phyloP scores from a whole-genome alignment of 2,329 filamentous ascomycete species.

The Penicillium sp. region DNA sequence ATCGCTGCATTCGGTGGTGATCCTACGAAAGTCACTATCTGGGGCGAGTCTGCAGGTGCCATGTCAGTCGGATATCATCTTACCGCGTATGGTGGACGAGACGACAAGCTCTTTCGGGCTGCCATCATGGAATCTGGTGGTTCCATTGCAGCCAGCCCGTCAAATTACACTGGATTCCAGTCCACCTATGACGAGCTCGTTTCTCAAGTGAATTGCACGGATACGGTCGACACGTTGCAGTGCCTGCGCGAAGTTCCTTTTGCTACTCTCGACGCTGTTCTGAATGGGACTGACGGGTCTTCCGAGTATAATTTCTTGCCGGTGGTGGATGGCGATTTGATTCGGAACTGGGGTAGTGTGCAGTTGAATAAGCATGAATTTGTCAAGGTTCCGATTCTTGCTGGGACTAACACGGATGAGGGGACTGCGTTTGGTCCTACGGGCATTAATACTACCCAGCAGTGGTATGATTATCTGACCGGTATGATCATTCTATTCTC shows the following conservation, averaged over 20 bases:
- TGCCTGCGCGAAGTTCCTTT: slow-evolving; percentile 66
- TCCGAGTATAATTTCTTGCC: slow-evolving; percentile 40
- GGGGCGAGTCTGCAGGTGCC: slow-evolving; percentile 60
- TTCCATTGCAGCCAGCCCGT: slow-evolving; percentile 47
- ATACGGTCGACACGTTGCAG: slow-evolving; percentile 57
- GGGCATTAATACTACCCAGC: slow-evolving; percentile 56
- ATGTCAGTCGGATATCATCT: slow-evolving; percentile 53
- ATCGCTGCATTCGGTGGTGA: slow-evolving; percentile 38
- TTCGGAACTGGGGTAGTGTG: slow-evolving; percentile 53
- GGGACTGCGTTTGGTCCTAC: slow-evolving; percentile 57
- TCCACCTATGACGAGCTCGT: slow-evolving; percentile 64
- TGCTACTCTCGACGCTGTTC: slow-evolving; percentile 55
- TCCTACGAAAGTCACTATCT: slow-evolving; percentile 42
- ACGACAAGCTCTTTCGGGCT: slow-evolving; percentile 56
- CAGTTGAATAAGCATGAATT: slow-evolving; percentile 61
- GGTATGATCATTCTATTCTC: slow-evolving; percentile 9
- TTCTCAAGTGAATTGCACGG: slow-evolving; percentile 58
- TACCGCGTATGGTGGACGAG: slow-evolving; percentile 54
- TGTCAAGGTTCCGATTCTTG: slow-evolving; percentile 63
- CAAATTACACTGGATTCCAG: slow-evolving; percentile 39
- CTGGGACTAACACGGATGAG: slow-evolving; percentile 67
- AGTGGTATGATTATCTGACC: slow-evolving; percentile 50
- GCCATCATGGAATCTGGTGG: slow-evolving; percentile 56
- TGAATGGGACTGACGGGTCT: slow-evolving; percentile 46
- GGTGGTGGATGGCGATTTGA: slow-evolving; percentile 58